A percentile compares a stretch with the other conserved stretches of the same genome.
Conservation (phyloP, 257 asterid genomes). For the Perilla frutescens region DNA sequence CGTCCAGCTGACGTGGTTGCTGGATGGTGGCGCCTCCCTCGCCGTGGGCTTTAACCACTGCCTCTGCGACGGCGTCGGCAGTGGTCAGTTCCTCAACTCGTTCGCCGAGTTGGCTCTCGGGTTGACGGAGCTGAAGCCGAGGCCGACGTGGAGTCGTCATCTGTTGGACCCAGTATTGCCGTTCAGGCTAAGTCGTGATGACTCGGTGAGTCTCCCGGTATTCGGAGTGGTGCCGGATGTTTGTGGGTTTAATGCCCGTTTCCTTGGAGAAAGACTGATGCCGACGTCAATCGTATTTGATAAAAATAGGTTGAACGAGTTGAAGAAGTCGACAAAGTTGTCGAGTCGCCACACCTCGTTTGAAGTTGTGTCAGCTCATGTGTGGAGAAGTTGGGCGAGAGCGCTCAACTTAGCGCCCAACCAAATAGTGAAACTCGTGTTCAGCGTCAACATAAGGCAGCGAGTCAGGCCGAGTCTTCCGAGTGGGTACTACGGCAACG, state of each 20-base stretch:
- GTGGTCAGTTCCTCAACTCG: constrained; percentile 65
- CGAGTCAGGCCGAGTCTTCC: constrained; percentile 67
- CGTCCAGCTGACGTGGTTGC: constrained; percentile 75
- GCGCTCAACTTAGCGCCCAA: constrained; percentile 51
- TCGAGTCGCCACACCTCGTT: constrained; percentile 47
- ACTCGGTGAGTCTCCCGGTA: constrained; percentile 48
- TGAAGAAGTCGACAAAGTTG: constrained; percentile 35
- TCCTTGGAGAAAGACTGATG: constrained; percentile 38
- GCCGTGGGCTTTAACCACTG: constrained; percentile 69
- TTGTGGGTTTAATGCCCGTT: constrained; percentile 49
- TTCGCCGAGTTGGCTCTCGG: constrained; percentile 55
- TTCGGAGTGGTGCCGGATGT: constrained; percentile 52
- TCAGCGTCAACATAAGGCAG: constrained; percentile 58
- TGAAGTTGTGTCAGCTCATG: constrained; percentile 69
- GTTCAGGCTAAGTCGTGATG: not conserved
- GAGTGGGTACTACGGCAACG: constrained; percentile 69
- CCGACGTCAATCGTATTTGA: constrained; percentile 58
- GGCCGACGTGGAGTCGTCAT: constrained; percentile 59
- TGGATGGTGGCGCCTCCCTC: constrained; percentile 64
- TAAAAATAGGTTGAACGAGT: constrained; percentile 37
- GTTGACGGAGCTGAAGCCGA: constrained; percentile 33
- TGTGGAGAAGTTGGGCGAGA: constrained; percentile 76
- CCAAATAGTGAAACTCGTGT: constrained; percentile 56
- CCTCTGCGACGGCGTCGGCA: constrained; percentile 65
- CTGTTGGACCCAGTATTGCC: constrained; percentile 38